Evolutionary conservation across 352 stramenopile genomes (phyloP).

Genomic region (Phytophthora rubi): DNA sequence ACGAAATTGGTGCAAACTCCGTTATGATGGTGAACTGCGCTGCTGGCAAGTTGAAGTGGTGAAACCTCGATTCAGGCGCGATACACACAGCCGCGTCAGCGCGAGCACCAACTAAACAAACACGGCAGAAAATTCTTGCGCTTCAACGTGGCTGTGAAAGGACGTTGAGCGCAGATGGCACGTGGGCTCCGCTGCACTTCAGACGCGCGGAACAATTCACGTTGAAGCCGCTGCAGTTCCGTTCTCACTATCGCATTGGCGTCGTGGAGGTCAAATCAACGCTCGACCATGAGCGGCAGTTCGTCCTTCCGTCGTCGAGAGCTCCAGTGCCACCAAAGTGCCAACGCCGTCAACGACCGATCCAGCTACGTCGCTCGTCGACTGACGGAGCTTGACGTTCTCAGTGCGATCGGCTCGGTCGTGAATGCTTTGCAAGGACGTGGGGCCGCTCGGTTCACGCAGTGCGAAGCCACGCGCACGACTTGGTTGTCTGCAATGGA

Average conservation of each 20-base stretch:
- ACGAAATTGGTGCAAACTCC: background rate
- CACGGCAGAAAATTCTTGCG: slow-evolving; percentile 26
- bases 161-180: slow-evolving; percentile 19
- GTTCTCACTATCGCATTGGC: slow-evolving; percentile 17
- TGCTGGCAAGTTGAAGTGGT: slow-evolving; percentile 19
- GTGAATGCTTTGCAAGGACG: slow-evolving; percentile 10
- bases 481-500: slow-evolving; percentile 10
- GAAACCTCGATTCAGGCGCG: background rate
- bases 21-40: slow-evolving; percentile 5
- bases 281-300: slow-evolving; percentile 4
- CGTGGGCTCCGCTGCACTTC: slow-evolving; percentile 20
- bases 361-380: slow-evolving; percentile 24
- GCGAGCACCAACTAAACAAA: background rate
- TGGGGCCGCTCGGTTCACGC: slow-evolving; percentile 13
- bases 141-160: slow-evolving; percentile 28
- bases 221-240: background rate
- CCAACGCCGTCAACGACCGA: slow-evolving; percentile 16
- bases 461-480: slow-evolving; percentile 13
- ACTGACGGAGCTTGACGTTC: slow-evolving; percentile 18
- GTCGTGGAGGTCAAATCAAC: background rate
- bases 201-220: background rate
- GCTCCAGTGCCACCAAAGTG: slow-evolving; percentile 15
- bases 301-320: slow-evolving; percentile 21
- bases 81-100: slow-evolving; percentile 21
- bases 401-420: slow-evolving; percentile 15